phyloP scores from a whole-genome alignment of 805 yeast species.

The Kluyveromyces wickerhamii region DNA sequence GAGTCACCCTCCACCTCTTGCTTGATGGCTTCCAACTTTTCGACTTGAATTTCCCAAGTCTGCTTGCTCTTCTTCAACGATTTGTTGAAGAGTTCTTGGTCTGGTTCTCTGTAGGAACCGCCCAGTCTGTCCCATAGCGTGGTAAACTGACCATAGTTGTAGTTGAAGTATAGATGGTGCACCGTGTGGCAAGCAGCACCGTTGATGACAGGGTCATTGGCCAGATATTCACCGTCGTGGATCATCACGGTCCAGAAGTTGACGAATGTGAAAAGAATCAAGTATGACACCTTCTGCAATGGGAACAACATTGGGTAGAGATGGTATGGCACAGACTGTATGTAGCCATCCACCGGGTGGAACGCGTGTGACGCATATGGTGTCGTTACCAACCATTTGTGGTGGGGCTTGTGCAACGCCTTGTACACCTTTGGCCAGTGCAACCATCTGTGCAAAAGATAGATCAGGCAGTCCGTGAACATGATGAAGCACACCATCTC shows the following conservation, averaged over 20 bases:
- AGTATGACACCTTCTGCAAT: constrained; percentile 76
- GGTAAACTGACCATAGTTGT: constrained; percentile 97
- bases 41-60: constrained; percentile 64
- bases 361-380: constrained; percentile 98
- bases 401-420: constrained; percentile 90
- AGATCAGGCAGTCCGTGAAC: constrained; percentile 92
- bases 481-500: constrained; percentile 77
- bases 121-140: constrained; percentile 98
- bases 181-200: constrained; percentile 98
- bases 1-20: constrained; percentile 68
- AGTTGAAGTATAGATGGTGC: constrained; percentile 94
- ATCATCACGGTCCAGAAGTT: constrained; percentile 98
- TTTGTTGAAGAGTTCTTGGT: constrained; percentile 70
- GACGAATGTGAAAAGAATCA: constrained; percentile 78
- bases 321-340: constrained; percentile 91
- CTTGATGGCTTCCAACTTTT: constrained; percentile 73
- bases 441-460: constrained; percentile 83
- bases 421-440: constrained; percentile 92
- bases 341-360: constrained; percentile 96
- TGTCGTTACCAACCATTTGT: constrained; percentile 97
- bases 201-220: constrained; percentile 87
- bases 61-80: constrained; percentile 45
- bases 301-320: constrained; percentile 88
- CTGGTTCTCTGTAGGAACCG: constrained; percentile 88
- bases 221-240: constrained; percentile 94